Evolutionary conservation across 768 basidiomycete genomes (phyloP).

Genomic region (Lactarius indigo): DNA sequence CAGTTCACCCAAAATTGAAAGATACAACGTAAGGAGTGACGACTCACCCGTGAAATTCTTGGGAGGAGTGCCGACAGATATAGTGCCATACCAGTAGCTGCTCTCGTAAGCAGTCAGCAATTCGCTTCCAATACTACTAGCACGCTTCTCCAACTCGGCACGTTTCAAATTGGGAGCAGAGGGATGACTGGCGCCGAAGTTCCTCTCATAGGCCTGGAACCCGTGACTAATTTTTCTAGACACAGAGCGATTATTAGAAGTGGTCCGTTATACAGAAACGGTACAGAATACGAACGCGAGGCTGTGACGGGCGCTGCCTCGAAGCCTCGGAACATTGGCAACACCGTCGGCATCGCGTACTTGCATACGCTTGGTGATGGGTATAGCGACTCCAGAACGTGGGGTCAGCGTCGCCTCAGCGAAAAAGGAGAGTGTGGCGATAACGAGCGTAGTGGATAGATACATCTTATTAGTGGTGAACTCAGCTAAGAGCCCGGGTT

Average conservation of each 20-base stretch:
- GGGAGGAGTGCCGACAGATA: conserved; percentile 18
- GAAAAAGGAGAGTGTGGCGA: conserved; percentile 2
- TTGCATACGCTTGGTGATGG: conserved; percentile 2
- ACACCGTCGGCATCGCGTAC: background rate
- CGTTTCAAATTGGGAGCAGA: background rate
- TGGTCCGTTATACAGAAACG: background rate
- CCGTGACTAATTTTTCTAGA: conserved; percentile 7
- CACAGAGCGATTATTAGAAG: no score
- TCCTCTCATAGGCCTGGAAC: background rate
- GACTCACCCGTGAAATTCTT: conserved; percentile 1
- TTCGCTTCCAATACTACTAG: background rate
- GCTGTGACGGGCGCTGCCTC: background rate
- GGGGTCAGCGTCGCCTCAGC: background rate
- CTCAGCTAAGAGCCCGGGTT: background rate
- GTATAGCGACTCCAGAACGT: background rate
- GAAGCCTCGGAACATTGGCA: background rate
- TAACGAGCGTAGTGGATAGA: background rate
- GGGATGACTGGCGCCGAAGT: background rate
- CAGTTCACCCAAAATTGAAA: background rate
- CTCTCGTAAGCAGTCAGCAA: background rate
- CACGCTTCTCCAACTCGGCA: background rate
- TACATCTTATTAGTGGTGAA: background rate
- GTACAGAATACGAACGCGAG: background rate
- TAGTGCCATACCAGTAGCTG: conserved; percentile 8
- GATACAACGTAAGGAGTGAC: background rate